These are phyloP conservation scores for Vitis hybrid DNA, from an alignment of 177 flowering plant genomes.

Conservation along the genomic window DNA sequence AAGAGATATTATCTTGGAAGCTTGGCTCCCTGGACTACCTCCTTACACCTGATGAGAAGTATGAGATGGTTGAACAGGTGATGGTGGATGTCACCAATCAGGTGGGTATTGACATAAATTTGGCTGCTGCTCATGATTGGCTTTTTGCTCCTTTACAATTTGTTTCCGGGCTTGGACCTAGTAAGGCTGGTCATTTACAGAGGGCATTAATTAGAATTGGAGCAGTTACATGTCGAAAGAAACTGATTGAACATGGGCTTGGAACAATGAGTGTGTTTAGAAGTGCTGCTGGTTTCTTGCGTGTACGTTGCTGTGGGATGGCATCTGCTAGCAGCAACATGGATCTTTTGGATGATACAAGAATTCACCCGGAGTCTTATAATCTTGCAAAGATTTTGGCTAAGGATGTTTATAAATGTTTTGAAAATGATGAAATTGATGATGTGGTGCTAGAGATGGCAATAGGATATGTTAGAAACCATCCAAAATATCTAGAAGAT, in stretches of 20 bases:
- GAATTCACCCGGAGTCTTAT: slow-evolving; percentile 97
- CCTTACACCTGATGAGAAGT: slow-evolving; percentile 90
- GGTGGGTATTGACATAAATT: slow-evolving; percentile 87
- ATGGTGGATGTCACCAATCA: slow-evolving; percentile 95
- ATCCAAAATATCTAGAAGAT: slow-evolving; percentile 50
- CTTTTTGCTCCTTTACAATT: slow-evolving; percentile 88
- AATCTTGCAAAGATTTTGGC: slow-evolving; percentile 82
- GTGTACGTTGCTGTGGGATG: slow-evolving; percentile 83
- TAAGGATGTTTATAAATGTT: slow-evolving; percentile 65
- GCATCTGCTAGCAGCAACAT: slow-evolving; percentile 72
- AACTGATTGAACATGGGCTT: slow-evolving; percentile 64
- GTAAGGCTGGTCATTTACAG: slow-evolving; percentile 87
- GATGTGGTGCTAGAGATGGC: slow-evolving; percentile 84
- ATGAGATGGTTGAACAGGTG: slow-evolving; percentile 81
- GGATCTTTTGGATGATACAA: slow-evolving; percentile 90
- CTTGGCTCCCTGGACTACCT: slow-evolving; percentile 62
- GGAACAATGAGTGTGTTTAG: slow-evolving; percentile 78
- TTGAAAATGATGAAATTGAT: slow-evolving; percentile 50
- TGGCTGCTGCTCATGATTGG: slow-evolving; percentile 94
- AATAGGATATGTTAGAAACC: slow-evolving; percentile 77
- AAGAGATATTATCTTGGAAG: slow-evolving; percentile 91
- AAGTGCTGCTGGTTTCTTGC: slow-evolving; percentile 88
- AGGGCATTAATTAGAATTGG: slow-evolving; percentile 79
- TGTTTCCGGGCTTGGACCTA: slow-evolving; percentile 91
- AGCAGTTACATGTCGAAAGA: slow-evolving; percentile 62